Evolutionary conservation across 768 basidiomycete genomes (phyloP).

Genomic region (Inosperma sp.): DNA sequence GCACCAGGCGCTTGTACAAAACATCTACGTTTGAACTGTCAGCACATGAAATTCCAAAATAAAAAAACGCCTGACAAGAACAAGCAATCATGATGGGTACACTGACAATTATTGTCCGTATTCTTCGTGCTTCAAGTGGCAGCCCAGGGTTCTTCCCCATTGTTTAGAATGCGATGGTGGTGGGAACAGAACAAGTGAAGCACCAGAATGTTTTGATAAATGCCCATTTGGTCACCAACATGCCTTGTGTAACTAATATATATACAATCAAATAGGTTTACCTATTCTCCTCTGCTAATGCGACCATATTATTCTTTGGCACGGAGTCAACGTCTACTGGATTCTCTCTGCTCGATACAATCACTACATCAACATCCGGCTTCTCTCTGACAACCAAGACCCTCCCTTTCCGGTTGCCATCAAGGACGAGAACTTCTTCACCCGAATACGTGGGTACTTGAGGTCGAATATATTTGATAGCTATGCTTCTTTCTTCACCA

Average conservation of each 20-base stretch:
- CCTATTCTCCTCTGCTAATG: slow-evolving; percentile 27
- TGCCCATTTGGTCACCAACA: too few relatives aligned
- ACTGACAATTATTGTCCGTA: slow-evolving; percentile 54
- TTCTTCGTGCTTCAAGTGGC: slow-evolving; percentile 34
- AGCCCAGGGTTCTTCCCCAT: slow-evolving; percentile 30
- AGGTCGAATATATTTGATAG: slow-evolving; percentile 28
- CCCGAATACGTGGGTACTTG: slow-evolving; percentile 28
- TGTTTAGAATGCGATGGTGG: background rate
- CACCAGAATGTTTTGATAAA: too few relatives aligned
- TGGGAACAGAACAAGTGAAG: slow-evolving; percentile 4
- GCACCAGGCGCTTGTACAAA: slow-evolving; percentile 58
- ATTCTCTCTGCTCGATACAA: slow-evolving; percentile 35
- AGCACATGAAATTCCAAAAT: slow-evolving; percentile 2
- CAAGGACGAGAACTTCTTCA: slow-evolving; percentile 48
- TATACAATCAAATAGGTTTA: background rate
- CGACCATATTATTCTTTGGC: slow-evolving; percentile 31
- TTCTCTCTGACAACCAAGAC: slow-evolving; percentile 43
- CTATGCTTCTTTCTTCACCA: slow-evolving; percentile 25
- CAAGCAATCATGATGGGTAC: slow-evolving; percentile 62
- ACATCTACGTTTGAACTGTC: slow-evolving; percentile 40
- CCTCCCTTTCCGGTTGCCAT: slow-evolving; percentile 39
- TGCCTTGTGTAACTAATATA: background rate
- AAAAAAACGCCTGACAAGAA: slow-evolving; percentile 43
- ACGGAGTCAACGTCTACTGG: slow-evolving; percentile 35
- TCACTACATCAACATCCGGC: slow-evolving; percentile 30